Conservation (phyloP, 2,329 filamentous ascomycete species). For the Byssothecium circinans region DNA sequence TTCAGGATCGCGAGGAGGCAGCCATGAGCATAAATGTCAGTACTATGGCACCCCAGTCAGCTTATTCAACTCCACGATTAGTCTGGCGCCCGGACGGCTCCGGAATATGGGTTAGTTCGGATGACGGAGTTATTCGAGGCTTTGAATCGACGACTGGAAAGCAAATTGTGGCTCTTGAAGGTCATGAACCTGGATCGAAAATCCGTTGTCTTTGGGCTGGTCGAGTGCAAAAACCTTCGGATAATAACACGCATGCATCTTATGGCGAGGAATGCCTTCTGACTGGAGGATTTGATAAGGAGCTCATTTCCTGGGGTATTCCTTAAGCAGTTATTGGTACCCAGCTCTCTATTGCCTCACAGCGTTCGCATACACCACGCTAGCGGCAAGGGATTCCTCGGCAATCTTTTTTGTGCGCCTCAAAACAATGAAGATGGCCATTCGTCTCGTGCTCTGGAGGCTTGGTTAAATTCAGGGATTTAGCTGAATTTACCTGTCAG, state of each 20-base stretch:
- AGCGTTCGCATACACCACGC: not conserved
- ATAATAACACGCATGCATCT: conserved; percentile 13
- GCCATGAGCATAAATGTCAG: conserved; percentile 63
- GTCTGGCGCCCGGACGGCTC: conserved; percentile 64
- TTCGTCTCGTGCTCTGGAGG: too few species aligned
- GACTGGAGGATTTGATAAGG: conserved; percentile 67
- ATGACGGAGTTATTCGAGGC: conserved; percentile 64
- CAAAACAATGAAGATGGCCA: too few species aligned
- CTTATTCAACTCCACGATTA: conserved; percentile 64
- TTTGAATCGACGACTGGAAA: conserved; percentile 63
- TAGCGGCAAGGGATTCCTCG: not conserved
- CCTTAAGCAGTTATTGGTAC: not conserved
- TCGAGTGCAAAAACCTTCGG: conserved; percentile 36
- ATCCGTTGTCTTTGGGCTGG: conserved; percentile 62
- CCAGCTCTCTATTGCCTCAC: not conserved
- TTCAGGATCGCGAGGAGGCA: conserved; percentile 60
- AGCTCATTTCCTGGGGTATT: conserved; percentile 58
- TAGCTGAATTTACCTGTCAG: too few species aligned
- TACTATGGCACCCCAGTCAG: conserved; percentile 64
- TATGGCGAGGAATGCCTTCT: conserved; percentile 57
- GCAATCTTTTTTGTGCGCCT: too few species aligned
- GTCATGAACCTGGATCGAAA: conserved; percentile 61
- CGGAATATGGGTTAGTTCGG: conserved; percentile 66
- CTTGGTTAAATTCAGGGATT: too few species aligned
- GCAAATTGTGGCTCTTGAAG: conserved; percentile 54